Base-by-base conservation (phyloP, 495 filamentous ascomycete genomes). In the Rhypophila decipiens region DNA sequence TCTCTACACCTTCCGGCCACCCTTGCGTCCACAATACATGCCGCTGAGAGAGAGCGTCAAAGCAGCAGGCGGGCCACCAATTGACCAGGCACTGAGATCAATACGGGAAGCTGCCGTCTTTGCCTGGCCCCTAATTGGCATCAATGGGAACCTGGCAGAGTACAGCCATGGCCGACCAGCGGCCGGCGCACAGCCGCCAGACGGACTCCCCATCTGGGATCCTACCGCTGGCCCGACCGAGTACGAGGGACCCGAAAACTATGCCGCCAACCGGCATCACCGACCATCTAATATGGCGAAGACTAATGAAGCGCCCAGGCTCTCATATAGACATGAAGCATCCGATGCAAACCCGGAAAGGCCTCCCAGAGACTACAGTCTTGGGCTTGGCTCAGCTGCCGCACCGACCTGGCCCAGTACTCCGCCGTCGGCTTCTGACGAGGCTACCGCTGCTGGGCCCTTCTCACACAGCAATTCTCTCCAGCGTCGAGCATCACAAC, bases 91-190 rank as follows among this genome's bases (percentile, higher is more conserved):
- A 52, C 87, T 91, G 84, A 74, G 78, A 36, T 82, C 83, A 5
- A 94, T 93, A 47, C 83, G 86, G 24, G 87, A 94, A 37, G 83
- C 88, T 23, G 88, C 86, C 15, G 83, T 89, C 23, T 90, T 91
- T 57, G 86, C 87, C 12, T 91, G 85, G 87, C 81, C 82, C 4
- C 65, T 93, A 19, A 78, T 82, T 2, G 86, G 87, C 13, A 94
- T 91, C 66, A 94, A 94, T 60, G 84, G 84, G 2, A 82, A 78
- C 13, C 57, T 91, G 21, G 82, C 83, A 9, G 70, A 78, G 23
- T 86, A 80, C 50, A 70, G 76, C 42, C 71, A 67, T 12, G 85
- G 86, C n/a, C 72, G 70, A 19, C 80, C 84, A 2, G 66, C 63
- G 8, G 79, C 80, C 23, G 76, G 82, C 48, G 68, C 79, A 18